These are phyloP conservation scores for Candida michaelii DNA, from an alignment of 805 yeast genomes.

Conservation along the genomic window DNA sequence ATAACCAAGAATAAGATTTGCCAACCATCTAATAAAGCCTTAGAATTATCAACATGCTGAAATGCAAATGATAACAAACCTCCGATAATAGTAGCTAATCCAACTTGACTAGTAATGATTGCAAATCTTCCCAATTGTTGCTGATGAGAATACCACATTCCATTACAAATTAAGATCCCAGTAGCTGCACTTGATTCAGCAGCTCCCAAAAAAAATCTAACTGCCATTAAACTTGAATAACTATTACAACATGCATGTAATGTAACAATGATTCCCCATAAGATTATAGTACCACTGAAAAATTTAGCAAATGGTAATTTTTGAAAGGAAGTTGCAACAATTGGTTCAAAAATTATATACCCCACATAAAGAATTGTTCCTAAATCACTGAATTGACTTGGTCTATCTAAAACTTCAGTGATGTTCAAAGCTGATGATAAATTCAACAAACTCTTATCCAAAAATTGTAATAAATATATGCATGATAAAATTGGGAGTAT, in stretches of 20 bases:
- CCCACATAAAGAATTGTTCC: slow-evolving; percentile 56
- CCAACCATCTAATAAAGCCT: slow-evolving; percentile 49
- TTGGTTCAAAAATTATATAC: slow-evolving; percentile 54
- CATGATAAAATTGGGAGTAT: slow-evolving; percentile 51
- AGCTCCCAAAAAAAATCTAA: slow-evolving; percentile 51
- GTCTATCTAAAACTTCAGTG: slow-evolving; percentile 44
- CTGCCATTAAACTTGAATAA: slow-evolving; percentile 56
- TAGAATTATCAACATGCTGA: slow-evolving; percentile 43
- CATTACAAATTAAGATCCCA: slow-evolving; percentile 54
- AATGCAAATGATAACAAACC: slow-evolving; percentile 48
- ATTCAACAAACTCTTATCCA: slow-evolving; percentile 59
- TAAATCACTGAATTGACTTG: slow-evolving; percentile 48
- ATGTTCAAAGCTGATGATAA: slow-evolving; percentile 69
- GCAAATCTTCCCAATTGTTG: slow-evolving; percentile 57
- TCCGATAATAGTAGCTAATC: slow-evolving; percentile 53
- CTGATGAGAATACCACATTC: slow-evolving; percentile 59
- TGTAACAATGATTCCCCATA: slow-evolving; percentile 56
- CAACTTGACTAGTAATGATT: slow-evolving; percentile 58
- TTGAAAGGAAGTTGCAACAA: slow-evolving; percentile 43
- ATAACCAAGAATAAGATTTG: slow-evolving; percentile 58
- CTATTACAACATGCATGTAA: slow-evolving; percentile 53
- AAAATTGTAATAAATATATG: slow-evolving; percentile 55
- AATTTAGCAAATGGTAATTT: slow-evolving; percentile 54
- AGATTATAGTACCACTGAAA: slow-evolving; percentile 44
- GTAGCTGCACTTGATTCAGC: slow-evolving; percentile 59